phyloP scores from a whole-genome alignment of 768 basidiomycete species.

The Rhodotorula sphaerocarpa region DNA sequence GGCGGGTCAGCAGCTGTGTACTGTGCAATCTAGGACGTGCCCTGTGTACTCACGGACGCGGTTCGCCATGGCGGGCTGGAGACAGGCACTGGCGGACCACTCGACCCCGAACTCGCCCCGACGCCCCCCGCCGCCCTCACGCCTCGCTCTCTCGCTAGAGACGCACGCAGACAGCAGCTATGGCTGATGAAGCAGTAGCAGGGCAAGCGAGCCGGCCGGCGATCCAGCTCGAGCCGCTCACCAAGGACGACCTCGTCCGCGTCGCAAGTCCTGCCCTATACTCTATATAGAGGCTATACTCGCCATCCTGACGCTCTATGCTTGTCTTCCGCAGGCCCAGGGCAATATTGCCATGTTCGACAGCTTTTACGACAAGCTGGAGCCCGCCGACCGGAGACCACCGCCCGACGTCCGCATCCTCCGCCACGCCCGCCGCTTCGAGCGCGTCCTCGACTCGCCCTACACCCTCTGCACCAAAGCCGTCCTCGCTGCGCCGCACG shows the following conservation, averaged over 20 bases:
- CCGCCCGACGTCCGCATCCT: constrained; percentile 14
- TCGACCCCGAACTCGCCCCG: no score
- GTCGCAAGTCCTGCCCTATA: not conserved
- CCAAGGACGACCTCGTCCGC: not conserved
- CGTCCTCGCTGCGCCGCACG: not conserved
- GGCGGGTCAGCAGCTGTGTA: not conserved
- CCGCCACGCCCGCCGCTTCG: constrained; percentile 10
- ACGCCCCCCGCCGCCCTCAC: not conserved
- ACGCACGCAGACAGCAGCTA: no score
- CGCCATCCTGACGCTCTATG: no score
- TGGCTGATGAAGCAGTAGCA: no score
- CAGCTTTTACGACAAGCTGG: constrained; percentile 6
- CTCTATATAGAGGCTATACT: no score
- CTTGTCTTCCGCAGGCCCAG: constrained; percentile 9
- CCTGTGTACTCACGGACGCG: constrained; percentile 3
- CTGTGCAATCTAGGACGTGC: no score
- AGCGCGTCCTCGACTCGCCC: not conserved
- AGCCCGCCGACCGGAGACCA: not conserved
- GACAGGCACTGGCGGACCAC: not conserved
- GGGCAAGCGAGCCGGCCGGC: not conserved
- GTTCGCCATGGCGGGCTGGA: constrained; percentile 1
- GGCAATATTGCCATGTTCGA: constrained; percentile 13
- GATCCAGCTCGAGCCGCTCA: constrained; percentile 4
- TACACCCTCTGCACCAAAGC: constrained; percentile 11
- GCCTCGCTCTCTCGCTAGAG: not conserved